Evolutionary conservation across 768 basidiomycete genomes (phyloP).

Genomic region (Leucosporidium scottii): DNA sequence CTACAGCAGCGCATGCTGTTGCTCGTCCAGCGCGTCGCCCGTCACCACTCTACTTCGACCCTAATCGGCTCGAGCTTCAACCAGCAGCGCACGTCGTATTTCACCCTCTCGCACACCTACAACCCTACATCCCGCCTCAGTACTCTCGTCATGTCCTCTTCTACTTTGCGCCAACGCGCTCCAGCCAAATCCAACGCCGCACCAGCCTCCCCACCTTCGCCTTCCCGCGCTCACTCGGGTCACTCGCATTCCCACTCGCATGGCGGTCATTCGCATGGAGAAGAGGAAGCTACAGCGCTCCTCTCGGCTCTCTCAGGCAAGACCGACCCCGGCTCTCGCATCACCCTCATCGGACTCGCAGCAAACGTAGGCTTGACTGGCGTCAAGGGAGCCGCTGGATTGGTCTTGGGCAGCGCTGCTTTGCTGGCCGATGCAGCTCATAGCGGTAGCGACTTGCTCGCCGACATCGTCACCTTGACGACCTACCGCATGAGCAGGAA

Average conservation of each 20-base stretch:
- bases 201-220: no score
- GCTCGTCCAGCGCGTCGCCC: no score
- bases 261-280: conserved; percentile 50
- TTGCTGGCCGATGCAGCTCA: conserved; percentile 92
- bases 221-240: no score
- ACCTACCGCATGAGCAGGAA: conserved; percentile 78
- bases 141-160: no score
- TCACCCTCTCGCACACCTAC: no score
- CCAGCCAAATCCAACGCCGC: no score
- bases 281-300: conserved; percentile 60
- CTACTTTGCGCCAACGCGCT: no score
- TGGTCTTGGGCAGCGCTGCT: conserved; percentile 77
- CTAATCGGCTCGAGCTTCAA: no score
- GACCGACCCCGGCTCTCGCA: conserved; percentile 56
- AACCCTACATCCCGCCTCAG: no score
- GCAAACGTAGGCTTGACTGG: conserved; percentile 74
- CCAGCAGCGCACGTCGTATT: no score
- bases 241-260: conserved; percentile 26
- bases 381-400: conserved; percentile 80
- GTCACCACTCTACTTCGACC: no score
- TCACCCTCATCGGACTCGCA: conserved; percentile 76
- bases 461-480: conserved; percentile 83
- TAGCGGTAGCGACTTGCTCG: conserved; percentile 75
- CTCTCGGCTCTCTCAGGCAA: conserved; percentile 58
- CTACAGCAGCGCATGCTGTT: no score